These are phyloP conservation scores for Aspergillus puulaauensis DNA, from an alignment of 2,329 filamentous ascomycete genomes.

Conservation along the genomic window DNA sequence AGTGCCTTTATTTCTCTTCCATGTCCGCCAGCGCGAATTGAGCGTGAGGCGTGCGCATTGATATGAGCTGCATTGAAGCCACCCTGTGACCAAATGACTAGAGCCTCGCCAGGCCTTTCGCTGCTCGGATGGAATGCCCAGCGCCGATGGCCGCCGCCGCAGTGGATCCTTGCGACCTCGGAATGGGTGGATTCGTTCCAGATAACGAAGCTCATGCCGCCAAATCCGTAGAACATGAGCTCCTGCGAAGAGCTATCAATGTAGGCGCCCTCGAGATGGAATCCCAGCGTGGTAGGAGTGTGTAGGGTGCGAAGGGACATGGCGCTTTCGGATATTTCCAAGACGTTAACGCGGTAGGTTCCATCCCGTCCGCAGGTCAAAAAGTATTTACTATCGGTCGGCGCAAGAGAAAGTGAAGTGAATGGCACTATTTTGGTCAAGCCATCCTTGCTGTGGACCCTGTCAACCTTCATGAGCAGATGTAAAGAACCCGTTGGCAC, in stretches of 20 bases:
- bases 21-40: constrained; percentile 70
- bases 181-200: constrained; percentile 73
- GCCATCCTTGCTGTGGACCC: constrained; percentile 57
- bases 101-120: constrained; percentile 39
- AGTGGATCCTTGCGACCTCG: constrained; percentile 71
- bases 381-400: constrained; percentile 43
- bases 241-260: constrained; percentile 53
- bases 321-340: constrained; percentile 17
- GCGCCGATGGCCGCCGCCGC: constrained; percentile 78
- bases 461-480: constrained; percentile 24
- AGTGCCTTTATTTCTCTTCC: constrained; percentile 79
- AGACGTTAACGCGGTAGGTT: constrained; percentile 64
- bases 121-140: constrained; percentile 58
- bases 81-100: constrained; percentile 74
- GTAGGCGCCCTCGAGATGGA: constrained; percentile 72
- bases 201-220: constrained; percentile 73
- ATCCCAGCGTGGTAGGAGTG: constrained; percentile 68
- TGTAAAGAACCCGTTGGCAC: constrained; percentile 17
- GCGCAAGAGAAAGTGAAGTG: constrained; percentile 14
- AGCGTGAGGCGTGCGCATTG: constrained; percentile 39
- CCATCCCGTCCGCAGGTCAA: constrained; percentile 77
- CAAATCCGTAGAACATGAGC: constrained; percentile 77
- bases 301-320: constrained; percentile 57
- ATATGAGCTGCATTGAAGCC: constrained; percentile 53
- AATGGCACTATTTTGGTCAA: constrained; percentile 62